Conservation (phyloP, 2,329 filamentous ascomycete species). For the Talaromyces piceae region DNA sequence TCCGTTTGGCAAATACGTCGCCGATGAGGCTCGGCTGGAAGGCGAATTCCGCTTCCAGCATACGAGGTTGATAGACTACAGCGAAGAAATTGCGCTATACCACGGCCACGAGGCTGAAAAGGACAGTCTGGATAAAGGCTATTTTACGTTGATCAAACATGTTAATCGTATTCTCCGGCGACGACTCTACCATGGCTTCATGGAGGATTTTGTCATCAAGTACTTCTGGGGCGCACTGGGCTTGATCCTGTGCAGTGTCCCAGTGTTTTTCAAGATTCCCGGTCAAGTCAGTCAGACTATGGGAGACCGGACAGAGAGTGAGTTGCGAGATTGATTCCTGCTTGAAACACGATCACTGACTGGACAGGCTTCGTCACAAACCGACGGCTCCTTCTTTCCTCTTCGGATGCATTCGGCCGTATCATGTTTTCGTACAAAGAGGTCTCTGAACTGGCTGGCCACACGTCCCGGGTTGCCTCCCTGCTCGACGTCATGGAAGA, state of each 20-base stretch:
- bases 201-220: slow-evolving; percentile 99
- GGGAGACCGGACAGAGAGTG: slow-evolving; percentile 52
- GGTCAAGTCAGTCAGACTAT: slow-evolving; percentile 51
- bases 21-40: slow-evolving; percentile 87
- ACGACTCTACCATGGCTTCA: slow-evolving; percentile 94
- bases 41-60: slow-evolving; percentile 96
- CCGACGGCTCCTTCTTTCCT: slow-evolving; percentile 79
- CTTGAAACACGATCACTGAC: too few relatives aligned
- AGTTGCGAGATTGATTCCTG: slow-evolving; percentile 16
- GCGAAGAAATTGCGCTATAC: slow-evolving; percentile 90
- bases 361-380: slow-evolving; percentile 87
- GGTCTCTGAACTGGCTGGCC: slow-evolving; percentile 89
- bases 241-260: slow-evolving; percentile 83
- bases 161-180: slow-evolving; percentile 90
- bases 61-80: slow-evolving; percentile 88
- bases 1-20: slow-evolving; percentile 95
- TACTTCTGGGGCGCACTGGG: slow-evolving; percentile 98
- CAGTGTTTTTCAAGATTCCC: slow-evolving; percentile 90
- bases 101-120: slow-evolving; percentile 90
- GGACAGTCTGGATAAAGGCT: slow-evolving; percentile 92
- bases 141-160: slow-evolving; percentile 98
- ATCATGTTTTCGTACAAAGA: slow-evolving; percentile 98
- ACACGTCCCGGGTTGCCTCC: slow-evolving; percentile 85
- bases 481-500: slow-evolving; percentile 92
- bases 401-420: slow-evolving; percentile 89